phyloP scores from a whole-genome alignment of 768 basidiomycete genomes.

The Macrocybe gigantea region DNA sequence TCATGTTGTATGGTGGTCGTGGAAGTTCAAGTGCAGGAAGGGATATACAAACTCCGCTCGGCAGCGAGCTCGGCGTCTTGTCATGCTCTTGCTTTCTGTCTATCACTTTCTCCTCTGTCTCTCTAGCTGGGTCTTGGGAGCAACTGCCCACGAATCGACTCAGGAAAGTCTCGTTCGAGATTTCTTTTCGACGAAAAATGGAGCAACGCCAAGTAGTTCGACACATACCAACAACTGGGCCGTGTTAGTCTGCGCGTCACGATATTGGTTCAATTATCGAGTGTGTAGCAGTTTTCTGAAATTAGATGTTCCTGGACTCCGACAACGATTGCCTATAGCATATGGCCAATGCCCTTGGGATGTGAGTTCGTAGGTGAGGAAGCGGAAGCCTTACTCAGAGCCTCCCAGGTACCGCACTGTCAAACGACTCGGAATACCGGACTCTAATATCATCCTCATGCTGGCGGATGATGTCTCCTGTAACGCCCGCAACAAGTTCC shows the following conservation, averaged over 20 bases:
- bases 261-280: constrained; percentile 99
- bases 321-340: constrained; percentile 48
- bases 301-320: neutral
- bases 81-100: constrained; percentile 24
- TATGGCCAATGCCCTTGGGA: constrained; percentile 97
- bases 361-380: constrained; percentile 43
- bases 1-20: constrained; percentile 8
- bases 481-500: constrained; percentile 86
- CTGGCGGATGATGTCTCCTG: constrained; percentile 95
- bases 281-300: constrained; percentile 38
- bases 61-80: constrained; percentile 10
- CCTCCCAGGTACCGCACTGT: constrained; percentile 88
- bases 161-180: constrained; percentile 34
- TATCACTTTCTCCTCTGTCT: constrained; percentile 27
- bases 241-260: constrained; percentile 87
- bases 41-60: constrained; percentile 7
- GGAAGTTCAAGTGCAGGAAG: constrained; percentile 1
- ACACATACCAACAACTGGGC: constrained; percentile 98
- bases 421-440: constrained; percentile 95
- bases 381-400: neutral
- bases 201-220: constrained; percentile 21
- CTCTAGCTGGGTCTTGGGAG: constrained; percentile 26
- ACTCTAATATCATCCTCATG: constrained; percentile 99
- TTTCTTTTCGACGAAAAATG: constrained; percentile 39
- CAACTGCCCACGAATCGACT: constrained; percentile 16